Base-by-base conservation (phyloP, 495 filamentous ascomycete species). In the Aspergillus kassunensis region DNA sequence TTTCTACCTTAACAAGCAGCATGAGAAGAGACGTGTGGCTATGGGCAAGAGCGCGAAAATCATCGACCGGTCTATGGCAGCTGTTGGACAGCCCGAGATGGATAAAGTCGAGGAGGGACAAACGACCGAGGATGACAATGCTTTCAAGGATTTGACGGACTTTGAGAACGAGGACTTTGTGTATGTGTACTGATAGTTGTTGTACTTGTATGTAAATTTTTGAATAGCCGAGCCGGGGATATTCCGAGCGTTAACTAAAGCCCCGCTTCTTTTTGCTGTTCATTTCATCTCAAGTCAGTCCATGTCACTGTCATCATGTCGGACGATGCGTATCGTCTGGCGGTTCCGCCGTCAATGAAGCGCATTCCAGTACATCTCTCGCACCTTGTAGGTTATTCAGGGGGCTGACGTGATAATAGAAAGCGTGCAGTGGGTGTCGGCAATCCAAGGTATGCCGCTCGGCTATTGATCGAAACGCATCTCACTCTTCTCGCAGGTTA, bases 111-210 rank as follows among this genome's bases (percentile, higher is more conserved):
- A 67, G 65, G 23, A 40, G 47, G 61, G 73, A 25, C 58, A 67
- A 33, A 68, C 70, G 47, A 69, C 75, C 23, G 68, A 62, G 2
- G 67, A 76, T n/a, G 80, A 80, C 42, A 79, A 75, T 44, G 67
- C 70, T 8, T 75, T 76, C 27, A 45, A 33, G 43, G 43, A 45
- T 16, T 21, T 45, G 53, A 76, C 79, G 2, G 79, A 82, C 57
- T 57, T 71, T 57, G 62, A 68, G 55, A 82, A 83, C 30, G 80
- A 82, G 56, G 78, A 45, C 16, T 45, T 82, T 55, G 77, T 82
- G 20, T 81, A 78, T 57, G 79, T 83, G 16, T 81, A 80, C 44
- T 81, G 70, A n/a, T n/a, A n/a, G n/a, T n/a, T n/a, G n/a, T n/a
- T n/a, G n/a, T n/a, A n/a, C n/a, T n/a, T n/a, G n/a, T n/a, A n/a